These are phyloP conservation scores for Ogataea pini DNA, from an alignment of 805 yeast genomes.

Conservation along the genomic window DNA sequence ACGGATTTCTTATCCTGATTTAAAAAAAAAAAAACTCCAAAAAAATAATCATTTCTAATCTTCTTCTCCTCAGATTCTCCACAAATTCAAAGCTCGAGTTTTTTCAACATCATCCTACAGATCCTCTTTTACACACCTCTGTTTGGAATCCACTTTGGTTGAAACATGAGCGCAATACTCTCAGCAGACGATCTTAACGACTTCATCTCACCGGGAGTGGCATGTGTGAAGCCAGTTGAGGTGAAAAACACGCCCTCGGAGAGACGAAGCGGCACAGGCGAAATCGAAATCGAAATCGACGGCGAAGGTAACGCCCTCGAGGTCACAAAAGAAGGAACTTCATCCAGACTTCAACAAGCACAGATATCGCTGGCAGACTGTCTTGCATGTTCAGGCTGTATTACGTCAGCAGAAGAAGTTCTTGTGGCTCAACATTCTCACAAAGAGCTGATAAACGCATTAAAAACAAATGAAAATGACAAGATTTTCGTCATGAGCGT, in stretches of 20 bases:
- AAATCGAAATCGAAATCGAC: constrained; percentile 58
- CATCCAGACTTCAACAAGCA: constrained; percentile 65
- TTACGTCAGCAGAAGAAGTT: constrained; percentile 96
- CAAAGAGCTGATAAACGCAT: constrained; percentile 65
- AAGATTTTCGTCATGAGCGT: constrained; percentile 70
- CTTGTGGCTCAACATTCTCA: constrained; percentile 89
- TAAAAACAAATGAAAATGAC: constrained; percentile 37
- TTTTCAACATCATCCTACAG: too few species aligned
- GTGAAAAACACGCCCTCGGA: constrained; percentile 33
- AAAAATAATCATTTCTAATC: constrained; percentile 1
- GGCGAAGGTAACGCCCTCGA: constrained; percentile 62
- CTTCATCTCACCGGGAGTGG: constrained; percentile 90
- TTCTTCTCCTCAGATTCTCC: neutral
- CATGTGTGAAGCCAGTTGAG: constrained; percentile 87
- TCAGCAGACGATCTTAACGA: constrained; percentile 92
- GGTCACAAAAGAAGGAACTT: constrained; percentile 58
- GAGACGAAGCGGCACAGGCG: constrained; percentile 33
- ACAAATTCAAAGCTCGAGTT: too few species aligned
- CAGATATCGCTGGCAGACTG: constrained; percentile 91
- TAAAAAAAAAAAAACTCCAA: neutral
- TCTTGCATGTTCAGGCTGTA: constrained; percentile 95
- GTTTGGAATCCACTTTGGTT: too few species aligned
- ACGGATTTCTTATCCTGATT: constrained; percentile 5
- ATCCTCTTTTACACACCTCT: too few species aligned
- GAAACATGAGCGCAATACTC: constrained; percentile 79